Conservation (phyloP, 139 green algal genomes). For the Volvox africanus region DNA sequence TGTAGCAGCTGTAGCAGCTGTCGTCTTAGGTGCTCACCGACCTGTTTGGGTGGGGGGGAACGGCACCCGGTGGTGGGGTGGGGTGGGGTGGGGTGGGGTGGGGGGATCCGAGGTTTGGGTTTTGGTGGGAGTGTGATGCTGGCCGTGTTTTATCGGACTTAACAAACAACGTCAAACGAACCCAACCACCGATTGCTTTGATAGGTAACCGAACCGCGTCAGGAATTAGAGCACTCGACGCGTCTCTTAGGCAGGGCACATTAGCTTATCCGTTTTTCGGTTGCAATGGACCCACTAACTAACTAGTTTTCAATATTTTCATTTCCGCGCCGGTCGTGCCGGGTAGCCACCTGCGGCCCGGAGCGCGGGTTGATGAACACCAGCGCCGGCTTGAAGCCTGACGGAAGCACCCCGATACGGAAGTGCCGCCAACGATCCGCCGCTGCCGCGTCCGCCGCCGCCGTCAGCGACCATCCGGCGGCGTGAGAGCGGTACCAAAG, state of each 20-base stretch:
- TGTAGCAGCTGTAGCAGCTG: conserved; percentile 87
- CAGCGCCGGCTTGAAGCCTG: conserved; percentile 62
- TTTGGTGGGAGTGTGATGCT: no score
- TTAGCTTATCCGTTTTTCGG: no score
- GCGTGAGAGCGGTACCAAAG: conserved; percentile 12
- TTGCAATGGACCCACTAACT: no score
- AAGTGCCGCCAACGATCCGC: conserved; percentile 6
- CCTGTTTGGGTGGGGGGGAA: not conserved
- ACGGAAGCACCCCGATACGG: conserved; percentile 44
- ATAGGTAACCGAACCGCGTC: no score
- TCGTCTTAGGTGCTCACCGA: conserved; percentile 61
- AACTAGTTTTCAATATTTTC: no score
- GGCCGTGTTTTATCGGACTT: no score
- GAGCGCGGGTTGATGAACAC: conserved; percentile 83
- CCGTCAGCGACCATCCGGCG: not conserved
- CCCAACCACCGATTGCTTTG: no score
- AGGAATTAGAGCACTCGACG: no score
- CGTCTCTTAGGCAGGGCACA: no score
- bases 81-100: not conserved
- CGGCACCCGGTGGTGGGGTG: not conserved
- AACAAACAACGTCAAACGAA: no score
- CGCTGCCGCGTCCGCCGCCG: not conserved
- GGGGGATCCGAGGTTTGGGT: not conserved
- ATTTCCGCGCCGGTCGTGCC: no score
- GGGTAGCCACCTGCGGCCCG: conserved; percentile 72